Conservation (phyloP, 352 stramenopile genomes). For the Phytophthora idaei region DNA sequence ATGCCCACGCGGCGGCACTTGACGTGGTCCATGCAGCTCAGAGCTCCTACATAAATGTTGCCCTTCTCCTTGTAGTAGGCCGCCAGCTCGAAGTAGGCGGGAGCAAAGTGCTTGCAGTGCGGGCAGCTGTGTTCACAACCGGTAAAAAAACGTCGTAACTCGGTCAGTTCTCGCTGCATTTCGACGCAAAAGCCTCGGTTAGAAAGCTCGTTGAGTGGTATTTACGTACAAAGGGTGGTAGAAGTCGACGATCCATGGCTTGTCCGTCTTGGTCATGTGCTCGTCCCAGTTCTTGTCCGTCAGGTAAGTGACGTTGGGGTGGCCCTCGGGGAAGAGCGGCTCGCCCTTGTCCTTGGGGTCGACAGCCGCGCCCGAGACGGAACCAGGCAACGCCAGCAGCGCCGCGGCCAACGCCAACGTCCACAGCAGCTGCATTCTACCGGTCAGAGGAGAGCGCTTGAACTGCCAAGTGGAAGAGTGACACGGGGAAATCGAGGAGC, state of each 20-base stretch:
- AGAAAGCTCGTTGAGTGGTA: background rate
- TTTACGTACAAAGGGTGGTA: constrained; percentile 84
- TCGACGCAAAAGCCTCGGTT: background rate
- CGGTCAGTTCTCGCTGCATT: constrained; percentile 19
- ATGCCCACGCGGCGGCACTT: constrained; percentile 80
- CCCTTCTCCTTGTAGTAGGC: constrained; percentile 77
- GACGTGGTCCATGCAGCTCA: constrained; percentile 89
- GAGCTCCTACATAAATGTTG: constrained; percentile 71
- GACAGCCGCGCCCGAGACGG: constrained; percentile 39
- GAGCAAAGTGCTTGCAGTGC: constrained; percentile 83
- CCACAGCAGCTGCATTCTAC: constrained; percentile 30
- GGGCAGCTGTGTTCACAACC: constrained; percentile 56
- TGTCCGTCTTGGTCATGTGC: constrained; percentile 73
- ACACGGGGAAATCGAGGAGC: constrained; percentile 3
- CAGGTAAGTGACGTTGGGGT: constrained; percentile 88
- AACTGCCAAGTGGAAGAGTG: constrained; percentile 33
- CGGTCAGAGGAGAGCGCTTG: constrained; percentile 4
- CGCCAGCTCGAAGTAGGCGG: constrained; percentile 62
- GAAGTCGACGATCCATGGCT: constrained; percentile 86
- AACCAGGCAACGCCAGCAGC: constrained; percentile 18
- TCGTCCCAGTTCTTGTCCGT: constrained; percentile 86
- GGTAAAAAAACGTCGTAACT: constrained; percentile 18
- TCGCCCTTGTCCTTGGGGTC: constrained; percentile 79
- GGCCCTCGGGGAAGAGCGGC: constrained; percentile 77
- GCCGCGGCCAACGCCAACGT: constrained; percentile 19